A percentile compares a stretch with the other conserved stretches of the same genome.
Conservation (phyloP, 768 basidiomycete genomes). For the Leucocoprinus birnbaumii region DNA sequence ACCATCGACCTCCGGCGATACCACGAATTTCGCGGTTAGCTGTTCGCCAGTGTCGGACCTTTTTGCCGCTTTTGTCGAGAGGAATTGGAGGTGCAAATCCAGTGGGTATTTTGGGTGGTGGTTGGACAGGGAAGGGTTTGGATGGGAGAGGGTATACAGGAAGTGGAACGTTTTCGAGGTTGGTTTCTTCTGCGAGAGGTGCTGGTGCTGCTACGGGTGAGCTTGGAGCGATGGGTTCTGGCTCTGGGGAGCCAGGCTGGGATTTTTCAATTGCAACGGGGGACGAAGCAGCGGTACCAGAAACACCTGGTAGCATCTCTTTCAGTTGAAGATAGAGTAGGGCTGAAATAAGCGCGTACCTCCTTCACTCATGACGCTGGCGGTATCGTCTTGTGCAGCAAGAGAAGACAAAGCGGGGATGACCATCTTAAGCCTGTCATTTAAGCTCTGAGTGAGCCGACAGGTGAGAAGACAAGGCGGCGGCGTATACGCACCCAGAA, state of each 20-base stretch:
- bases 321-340: conserved; percentile 6
- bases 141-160: conserved; percentile 77
- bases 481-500: conserved; percentile 25
- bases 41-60: conserved; percentile 69
- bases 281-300: conserved; percentile 72
- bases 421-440: conserved; percentile 28
- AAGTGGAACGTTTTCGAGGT: conserved; percentile 57
- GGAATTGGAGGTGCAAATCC: conserved; percentile 68
- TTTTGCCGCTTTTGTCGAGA: conserved; percentile 60
- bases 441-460: conserved; percentile 13
- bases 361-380: conserved; percentile 56
- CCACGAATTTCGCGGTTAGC: conserved; percentile 79
- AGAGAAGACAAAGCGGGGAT: conserved; percentile 29
- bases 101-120: conserved; percentile 69
- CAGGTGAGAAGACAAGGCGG: neutral
- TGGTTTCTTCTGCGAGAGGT: conserved; percentile 39
- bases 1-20: conserved; percentile 83
- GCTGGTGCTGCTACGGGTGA: conserved; percentile 24
- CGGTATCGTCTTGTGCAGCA: conserved; percentile 37
- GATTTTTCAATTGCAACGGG: conserved; percentile 42
- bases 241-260: conserved; percentile 48
- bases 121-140: conserved; percentile 83
- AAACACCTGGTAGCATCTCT: conserved; percentile 41
- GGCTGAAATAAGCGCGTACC: conserved; percentile 28
- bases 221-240: conserved; percentile 36